Evolutionary conservation across 2,329 filamentous ascomycete genomes (phyloP).

Genomic region (Aureobasidium sp.): DNA sequence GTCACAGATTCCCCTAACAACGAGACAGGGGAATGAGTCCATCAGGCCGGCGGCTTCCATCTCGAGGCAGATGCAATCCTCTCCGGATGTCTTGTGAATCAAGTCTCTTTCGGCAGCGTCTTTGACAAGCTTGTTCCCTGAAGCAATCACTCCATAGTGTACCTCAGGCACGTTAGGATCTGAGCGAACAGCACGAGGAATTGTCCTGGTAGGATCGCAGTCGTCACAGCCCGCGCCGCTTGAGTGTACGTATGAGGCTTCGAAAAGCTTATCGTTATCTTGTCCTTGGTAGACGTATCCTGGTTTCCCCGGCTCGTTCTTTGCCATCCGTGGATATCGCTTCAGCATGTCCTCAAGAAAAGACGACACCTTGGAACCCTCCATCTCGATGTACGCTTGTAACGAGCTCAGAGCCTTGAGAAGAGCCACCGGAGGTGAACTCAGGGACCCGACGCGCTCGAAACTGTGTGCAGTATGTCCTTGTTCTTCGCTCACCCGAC

Average conservation of each 20-base stretch:
- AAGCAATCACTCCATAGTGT: neutral
- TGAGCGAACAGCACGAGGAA: neutral
- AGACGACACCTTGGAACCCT: neutral
- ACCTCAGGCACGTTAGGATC: neutral
- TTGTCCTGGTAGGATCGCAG: neutral
- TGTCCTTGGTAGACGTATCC: neutral
- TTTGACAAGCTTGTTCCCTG: neutral
- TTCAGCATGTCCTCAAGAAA: neutral
- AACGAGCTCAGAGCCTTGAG: neutral
- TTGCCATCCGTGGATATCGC: neutral
- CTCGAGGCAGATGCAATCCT: slow-evolving; percentile 28
- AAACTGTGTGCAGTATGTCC: neutral
- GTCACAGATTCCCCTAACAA: slow-evolving; percentile 24
- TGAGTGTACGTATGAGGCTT: neutral
- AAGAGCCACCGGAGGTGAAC: neutral
- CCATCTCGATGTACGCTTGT: neutral
- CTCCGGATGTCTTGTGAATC: slow-evolving; percentile 22
- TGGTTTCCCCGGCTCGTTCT: neutral
- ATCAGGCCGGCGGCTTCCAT: slow-evolving; percentile 23
- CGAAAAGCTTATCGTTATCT: neutral
- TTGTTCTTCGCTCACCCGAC: neutral
- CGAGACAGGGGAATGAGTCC: slow-evolving; percentile 25
- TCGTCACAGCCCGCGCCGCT: neutral
- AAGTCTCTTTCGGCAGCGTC: slow-evolving; percentile 6
- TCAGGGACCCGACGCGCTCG: slow-evolving; percentile 7